These are phyloP conservation scores for Trichosporon faecale DNA, from an alignment of 1,284 basidiomycete genomes.

Conservation along the genomic window DNA sequence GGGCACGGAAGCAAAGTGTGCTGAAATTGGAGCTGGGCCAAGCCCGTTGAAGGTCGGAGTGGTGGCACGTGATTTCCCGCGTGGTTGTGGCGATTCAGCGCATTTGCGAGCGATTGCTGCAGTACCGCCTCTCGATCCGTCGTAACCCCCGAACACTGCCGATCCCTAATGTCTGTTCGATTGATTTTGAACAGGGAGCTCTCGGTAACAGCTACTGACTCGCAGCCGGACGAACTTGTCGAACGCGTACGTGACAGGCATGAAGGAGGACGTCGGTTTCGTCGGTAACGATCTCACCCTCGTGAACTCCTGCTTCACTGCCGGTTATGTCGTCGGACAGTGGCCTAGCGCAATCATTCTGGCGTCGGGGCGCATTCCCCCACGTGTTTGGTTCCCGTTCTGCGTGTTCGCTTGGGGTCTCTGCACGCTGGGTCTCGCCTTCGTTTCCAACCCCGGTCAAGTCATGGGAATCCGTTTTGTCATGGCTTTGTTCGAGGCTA, in stretches of 20 bases:
- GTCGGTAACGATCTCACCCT: slow-evolving; percentile 31
- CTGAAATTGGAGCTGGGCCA: not conserved
- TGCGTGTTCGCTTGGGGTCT: slow-evolving; percentile 40
- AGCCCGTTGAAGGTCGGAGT: not conserved
- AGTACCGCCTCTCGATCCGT: too few species aligned
- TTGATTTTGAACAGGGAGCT: too few species aligned
- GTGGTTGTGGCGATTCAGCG: not conserved
- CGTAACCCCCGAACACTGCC: too few species aligned
- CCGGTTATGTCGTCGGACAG: slow-evolving; percentile 43
- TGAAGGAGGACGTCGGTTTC: slow-evolving; percentile 36
- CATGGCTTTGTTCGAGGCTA: slow-evolving; percentile 41
- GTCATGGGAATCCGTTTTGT: slow-evolving; percentile 40
- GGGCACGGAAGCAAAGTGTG: not conserved
- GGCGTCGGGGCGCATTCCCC: slow-evolving; percentile 37
- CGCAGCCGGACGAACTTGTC: slow-evolving; percentile 14
- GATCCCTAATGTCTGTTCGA: too few species aligned
- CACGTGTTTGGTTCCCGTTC: slow-evolving; percentile 44
- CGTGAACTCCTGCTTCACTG: slow-evolving; percentile 37
- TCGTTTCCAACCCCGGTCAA: slow-evolving; percentile 33
- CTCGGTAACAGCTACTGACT: not conserved
- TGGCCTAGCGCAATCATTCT: slow-evolving; percentile 39
- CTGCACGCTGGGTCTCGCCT: slow-evolving; percentile 28
- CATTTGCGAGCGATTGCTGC: too few species aligned
- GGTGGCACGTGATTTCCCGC: not conserved
- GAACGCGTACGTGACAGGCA: slow-evolving; percentile 37